These are phyloP conservation scores for Priceomyces fermenticarens DNA, from an alignment of 805 yeast genomes.

Conservation along the genomic window DNA sequence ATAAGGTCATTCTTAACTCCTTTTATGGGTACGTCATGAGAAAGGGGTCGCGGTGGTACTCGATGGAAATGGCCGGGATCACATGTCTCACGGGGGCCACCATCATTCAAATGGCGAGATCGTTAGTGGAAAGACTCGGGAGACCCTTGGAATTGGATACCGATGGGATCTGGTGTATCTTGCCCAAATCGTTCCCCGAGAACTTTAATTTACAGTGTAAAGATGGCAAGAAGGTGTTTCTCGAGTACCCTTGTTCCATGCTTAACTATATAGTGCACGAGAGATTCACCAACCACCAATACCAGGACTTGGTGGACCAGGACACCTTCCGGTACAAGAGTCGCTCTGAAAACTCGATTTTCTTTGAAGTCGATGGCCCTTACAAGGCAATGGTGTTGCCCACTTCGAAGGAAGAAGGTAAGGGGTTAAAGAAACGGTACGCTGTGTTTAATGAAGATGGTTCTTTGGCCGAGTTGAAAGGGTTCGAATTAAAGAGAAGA, in stretches of 20 bases:
- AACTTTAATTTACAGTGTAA: conserved; percentile 67
- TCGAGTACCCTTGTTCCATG: conserved; percentile 96
- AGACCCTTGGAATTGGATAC: conserved; percentile 96
- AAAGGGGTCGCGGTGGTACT: conserved; percentile 98
- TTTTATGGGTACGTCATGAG: conserved; percentile 99
- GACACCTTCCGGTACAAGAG: conserved; percentile 67
- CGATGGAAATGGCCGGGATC: conserved; percentile 99
- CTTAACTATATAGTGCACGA: conserved; percentile 89
- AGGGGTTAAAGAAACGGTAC: conserved; percentile 91
- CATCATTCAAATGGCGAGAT: conserved; percentile 94
- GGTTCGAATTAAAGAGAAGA: conserved; percentile 93
- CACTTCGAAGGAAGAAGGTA: conserved; percentile 95
- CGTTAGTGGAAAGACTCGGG: conserved; percentile 87
- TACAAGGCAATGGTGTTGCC: conserved; percentile 97
- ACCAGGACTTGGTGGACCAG: conserved; percentile 80
- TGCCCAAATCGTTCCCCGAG: conserved; percentile 92
- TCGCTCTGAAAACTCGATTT: conserved; percentile 86
- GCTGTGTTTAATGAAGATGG: conserved; percentile 98
- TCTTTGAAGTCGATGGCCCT: conserved; percentile 98
- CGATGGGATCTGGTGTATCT: conserved; percentile 99
- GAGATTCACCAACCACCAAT: conserved; percentile 89
- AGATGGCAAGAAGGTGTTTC: conserved; percentile 70
- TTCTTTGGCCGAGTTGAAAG: conserved; percentile 89
- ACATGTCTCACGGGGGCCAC: conserved; percentile 98
- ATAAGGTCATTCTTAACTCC: conserved; percentile 92